Evolutionary conservation across 148 eudicot species (phyloP).

Genomic region (Arctostaphylos glauca): DNA sequence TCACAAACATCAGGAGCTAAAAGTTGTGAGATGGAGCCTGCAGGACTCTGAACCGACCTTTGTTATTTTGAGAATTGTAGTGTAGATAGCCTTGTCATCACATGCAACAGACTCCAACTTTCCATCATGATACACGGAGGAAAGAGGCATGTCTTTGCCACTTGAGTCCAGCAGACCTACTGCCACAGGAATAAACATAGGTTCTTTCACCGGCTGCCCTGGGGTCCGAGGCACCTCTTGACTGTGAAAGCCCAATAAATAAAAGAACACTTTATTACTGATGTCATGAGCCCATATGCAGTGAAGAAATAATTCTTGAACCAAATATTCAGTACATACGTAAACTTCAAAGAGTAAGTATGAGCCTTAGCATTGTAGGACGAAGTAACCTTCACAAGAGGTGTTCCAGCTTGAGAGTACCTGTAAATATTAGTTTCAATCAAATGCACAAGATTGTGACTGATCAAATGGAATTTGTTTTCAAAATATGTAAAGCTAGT

Average conservation of each 20-base stretch:
- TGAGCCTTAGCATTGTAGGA: constrained; percentile 66
- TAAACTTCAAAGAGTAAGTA: constrained; percentile 76
- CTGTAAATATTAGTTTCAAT: constrained; percentile 28
- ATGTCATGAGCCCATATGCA: background rate
- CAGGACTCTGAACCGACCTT: constrained; percentile 45
- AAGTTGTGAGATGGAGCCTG: background rate
- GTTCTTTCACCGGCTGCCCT: constrained; percentile 85
- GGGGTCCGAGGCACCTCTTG: constrained; percentile 96
- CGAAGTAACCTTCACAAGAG: constrained; percentile 69
- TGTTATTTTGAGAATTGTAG: constrained; percentile 80
- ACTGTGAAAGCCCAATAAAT: constrained; percentile 36
- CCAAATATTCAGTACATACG: constrained; percentile 32
- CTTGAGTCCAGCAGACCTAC: constrained; percentile 73
- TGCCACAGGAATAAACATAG: constrained; percentile 94
- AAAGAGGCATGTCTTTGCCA: constrained; percentile 81
- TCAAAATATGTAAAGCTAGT: background rate
- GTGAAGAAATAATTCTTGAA: background rate
- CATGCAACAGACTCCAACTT: constrained; percentile 49
- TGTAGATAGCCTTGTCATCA: constrained; percentile 47
- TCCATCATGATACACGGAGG: constrained; percentile 75
- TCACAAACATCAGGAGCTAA: background rate
- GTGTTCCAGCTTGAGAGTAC: constrained; percentile 99
- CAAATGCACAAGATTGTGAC: constrained; percentile 19
- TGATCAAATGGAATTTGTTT: background rate
- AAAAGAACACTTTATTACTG: constrained; percentile 4